Percentiles rank a stretch among this genome's conserved stretches.
Conservation (phyloP, 495 filamentous ascomycete species). For the Pseudoneurospora amorphoporcata region DNA sequence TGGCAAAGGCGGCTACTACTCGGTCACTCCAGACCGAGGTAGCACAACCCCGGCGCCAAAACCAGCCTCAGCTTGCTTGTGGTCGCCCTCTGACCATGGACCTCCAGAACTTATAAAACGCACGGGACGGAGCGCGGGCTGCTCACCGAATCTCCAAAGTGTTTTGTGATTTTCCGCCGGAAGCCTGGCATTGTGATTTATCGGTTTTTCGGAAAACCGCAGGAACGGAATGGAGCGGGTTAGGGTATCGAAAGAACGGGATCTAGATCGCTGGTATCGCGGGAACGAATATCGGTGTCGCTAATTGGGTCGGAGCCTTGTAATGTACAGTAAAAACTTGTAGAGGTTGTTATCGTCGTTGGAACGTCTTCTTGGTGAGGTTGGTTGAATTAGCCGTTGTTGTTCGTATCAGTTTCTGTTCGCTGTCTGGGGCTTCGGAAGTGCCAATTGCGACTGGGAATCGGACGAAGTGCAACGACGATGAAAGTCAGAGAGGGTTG, state of each 20-base stretch:
- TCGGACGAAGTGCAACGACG: not conserved
- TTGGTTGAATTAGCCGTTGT: not conserved
- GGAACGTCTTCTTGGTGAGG: not conserved
- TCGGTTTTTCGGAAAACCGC: not conserved
- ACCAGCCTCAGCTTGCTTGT: not conserved
- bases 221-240: not conserved
- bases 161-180: slow-evolving; percentile 23
- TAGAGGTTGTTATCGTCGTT: not conserved
- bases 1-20: not conserved
- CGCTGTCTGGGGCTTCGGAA: not conserved
- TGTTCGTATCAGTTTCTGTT: not conserved
- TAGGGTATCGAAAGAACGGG: not conserved
- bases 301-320: not conserved
- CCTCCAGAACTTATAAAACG: not conserved
- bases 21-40: not conserved
- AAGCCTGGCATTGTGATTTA: slow-evolving; percentile 19
- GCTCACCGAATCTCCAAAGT: slow-evolving; percentile 27
- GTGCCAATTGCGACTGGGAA: not conserved
- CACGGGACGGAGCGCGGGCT: not conserved
- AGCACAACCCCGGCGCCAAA: not conserved
- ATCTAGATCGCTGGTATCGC: not conserved
- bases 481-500: not conserved
- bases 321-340: not conserved
- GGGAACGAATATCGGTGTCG: not conserved
- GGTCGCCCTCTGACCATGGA: not conserved